Conservation (phyloP, 208 protist genomes). For the Trichomonas tenax region DNA sequence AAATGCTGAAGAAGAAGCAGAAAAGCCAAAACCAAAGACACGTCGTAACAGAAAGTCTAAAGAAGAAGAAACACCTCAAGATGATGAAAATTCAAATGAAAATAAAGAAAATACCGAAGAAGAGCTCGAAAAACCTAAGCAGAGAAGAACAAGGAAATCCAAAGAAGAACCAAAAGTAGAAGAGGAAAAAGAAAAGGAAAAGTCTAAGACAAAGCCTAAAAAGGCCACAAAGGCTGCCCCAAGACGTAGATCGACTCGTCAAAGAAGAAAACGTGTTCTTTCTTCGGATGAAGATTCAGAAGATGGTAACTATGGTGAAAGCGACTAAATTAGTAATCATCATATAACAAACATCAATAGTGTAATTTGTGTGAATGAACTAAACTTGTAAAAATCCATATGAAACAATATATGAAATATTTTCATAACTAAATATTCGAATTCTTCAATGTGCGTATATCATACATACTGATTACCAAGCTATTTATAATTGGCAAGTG, state of each 20-base stretch:
- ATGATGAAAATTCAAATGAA: not conserved
- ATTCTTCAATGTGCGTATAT: too few relatives aligned
- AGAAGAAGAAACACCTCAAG: not conserved
- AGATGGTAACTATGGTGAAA: not conserved
- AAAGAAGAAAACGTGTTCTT: not conserved
- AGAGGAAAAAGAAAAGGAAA: not conserved
- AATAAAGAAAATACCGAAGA: not conserved
- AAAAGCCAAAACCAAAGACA: not conserved
- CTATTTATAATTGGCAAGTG: too few relatives aligned
- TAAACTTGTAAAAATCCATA: too few relatives aligned
- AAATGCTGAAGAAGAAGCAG: not conserved
- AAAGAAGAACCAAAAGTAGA: too few relatives aligned
- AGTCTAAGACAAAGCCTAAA: not conserved
- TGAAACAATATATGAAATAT: too few relatives aligned
- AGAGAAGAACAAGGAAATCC: too few relatives aligned
- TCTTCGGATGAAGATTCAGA: not conserved
- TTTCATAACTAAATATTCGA: too few relatives aligned
- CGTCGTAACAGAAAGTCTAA: not conserved
- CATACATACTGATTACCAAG: too few relatives aligned
- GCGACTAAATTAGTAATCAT: too few relatives aligned
- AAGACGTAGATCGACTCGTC: not conserved
- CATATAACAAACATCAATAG: too few relatives aligned
- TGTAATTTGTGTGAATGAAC: too few relatives aligned
- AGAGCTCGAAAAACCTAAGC: too few relatives aligned
- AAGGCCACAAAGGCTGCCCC: not conserved